These are phyloP conservation scores for Haplographium delicatum DNA, from an alignment of 495 filamentous ascomycete genomes.

Conservation along the genomic window DNA sequence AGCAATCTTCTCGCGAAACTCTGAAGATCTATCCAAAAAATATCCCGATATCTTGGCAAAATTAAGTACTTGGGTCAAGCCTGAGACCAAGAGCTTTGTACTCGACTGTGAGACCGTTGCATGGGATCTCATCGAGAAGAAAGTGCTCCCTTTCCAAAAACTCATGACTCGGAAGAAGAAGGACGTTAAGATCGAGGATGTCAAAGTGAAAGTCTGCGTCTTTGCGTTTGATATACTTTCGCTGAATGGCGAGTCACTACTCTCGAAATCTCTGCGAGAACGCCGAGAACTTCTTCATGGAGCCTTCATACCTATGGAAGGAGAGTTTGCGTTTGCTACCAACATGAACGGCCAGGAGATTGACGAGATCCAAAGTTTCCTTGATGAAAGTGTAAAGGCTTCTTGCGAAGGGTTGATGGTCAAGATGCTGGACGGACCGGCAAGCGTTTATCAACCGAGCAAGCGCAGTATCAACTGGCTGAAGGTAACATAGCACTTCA, in stretches of 20 bases:
- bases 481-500: constrained; percentile 53
- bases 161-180: constrained; percentile 97
- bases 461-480: constrained; percentile 97
- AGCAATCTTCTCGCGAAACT: constrained; percentile 94
- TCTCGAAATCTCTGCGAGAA: constrained; percentile 81
- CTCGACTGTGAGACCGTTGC: constrained; percentile 98
- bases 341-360: constrained; percentile 82
- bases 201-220: constrained; percentile 95
- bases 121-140: constrained; percentile 90
- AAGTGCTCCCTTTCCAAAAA: constrained; percentile 93
- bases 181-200: constrained; percentile 94
- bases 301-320: constrained; percentile 72
- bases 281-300: constrained; percentile 70
- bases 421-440: constrained; percentile 91
- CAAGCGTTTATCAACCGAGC: constrained; percentile 90
- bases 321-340: constrained; percentile 89
- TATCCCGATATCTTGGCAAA: constrained; percentile 93
- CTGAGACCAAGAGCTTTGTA: constrained; percentile 87
- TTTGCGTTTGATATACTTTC: constrained; percentile 96
- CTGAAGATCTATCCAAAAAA: constrained; percentile 93
- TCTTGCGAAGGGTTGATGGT: constrained; percentile 98
- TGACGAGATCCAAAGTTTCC: constrained; percentile 84
- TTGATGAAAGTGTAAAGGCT: constrained; percentile 90
- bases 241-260: constrained; percentile 86
- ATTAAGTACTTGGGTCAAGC: constrained; percentile 82